Evolutionary conservation across 176 grass and related monocot species (phyloP), one percentile per base, ranked within the genome.

Genomic region (Cenchrus fungigraminus): DNA sequence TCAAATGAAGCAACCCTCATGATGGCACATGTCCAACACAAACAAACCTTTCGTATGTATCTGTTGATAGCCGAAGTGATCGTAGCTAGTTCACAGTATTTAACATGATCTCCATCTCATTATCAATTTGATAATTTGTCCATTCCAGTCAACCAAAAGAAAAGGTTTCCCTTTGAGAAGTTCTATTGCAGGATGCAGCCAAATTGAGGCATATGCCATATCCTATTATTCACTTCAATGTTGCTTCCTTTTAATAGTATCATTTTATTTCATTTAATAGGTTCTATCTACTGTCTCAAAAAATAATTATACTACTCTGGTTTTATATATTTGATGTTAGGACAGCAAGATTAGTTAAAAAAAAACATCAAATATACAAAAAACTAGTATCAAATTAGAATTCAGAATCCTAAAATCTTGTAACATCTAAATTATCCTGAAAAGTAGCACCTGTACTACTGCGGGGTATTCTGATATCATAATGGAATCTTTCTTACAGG

Each of bases 401-500:
- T 52, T 73, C 46, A 73, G 46, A 73, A 73, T 22, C 29, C 16
- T 12, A 29, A 72, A 29, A 25, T 71, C 20, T 13, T 71, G 69
- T 9, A 72, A 46, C 19, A 10, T 61, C 28, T 8, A 19, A n/a
- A 9, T 45, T 69, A 16, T 43, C 22, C 42, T 16, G 9, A 37
- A 79, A 40, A 37, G 4, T 43, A 34, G 43, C 10, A 94, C 90
- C 78, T 94, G 84, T 66, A 88, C 72, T 73, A 92, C 61, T 37
- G 90, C 65, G 19, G 92, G 92, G 72, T 94, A 94, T 46, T 92
- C 87, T 85, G 92, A 92, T 62, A 90, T 85, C 92, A 94, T 92
- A 81, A 92, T 94, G 16, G 89, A 91, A 75, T 86, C 85, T 85
- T 85, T 91, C 62, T 46, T 87, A 55, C 65, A 76, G 6, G 71